A percentile compares a stretch with the other conserved stretches of the same genome.
Evolutionary conservation across 352 stramenopile species (phyloP).

Genomic region (Pythium scleroteichum): DNA sequence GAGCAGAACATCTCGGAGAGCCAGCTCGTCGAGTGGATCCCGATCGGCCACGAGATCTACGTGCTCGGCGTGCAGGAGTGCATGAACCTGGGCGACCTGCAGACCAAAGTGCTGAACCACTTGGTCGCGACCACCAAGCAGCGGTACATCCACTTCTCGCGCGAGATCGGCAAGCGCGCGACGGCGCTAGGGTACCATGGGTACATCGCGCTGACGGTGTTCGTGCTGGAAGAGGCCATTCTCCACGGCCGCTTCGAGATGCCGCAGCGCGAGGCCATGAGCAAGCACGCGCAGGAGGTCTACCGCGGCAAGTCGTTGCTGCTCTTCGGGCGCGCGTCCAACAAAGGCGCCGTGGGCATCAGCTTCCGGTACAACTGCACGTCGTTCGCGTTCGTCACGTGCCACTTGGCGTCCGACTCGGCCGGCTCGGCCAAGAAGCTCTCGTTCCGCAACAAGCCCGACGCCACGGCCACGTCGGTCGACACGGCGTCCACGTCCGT

Average conservation of each 20-base stretch:
- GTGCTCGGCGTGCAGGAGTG: conserved; percentile 92
- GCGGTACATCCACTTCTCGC: conserved; percentile 76
- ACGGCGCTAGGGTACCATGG: conserved; percentile 85
- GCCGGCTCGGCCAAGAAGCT: conserved; percentile 40
- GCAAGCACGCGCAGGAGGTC: conserved; percentile 69
- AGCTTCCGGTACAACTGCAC: conserved; percentile 59
- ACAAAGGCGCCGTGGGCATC: conserved; percentile 72
- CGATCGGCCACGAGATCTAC: conserved; percentile 84
- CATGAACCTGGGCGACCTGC: conserved; percentile 77
- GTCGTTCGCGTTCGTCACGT: conserved; percentile 72
- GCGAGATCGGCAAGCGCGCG: conserved; percentile 79
- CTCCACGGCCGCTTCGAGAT: conserved; percentile 67
- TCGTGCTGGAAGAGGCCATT: conserved; percentile 70
- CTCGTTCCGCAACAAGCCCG: conserved; percentile 24
- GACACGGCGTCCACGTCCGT: not conserved
- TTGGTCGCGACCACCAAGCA: conserved; percentile 48
- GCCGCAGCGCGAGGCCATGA: conserved; percentile 49
- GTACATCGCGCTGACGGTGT: conserved; percentile 86
- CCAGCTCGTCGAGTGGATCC: conserved; percentile 83
- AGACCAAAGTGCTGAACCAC: conserved; percentile 65
- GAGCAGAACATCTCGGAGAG: conserved; percentile 63
- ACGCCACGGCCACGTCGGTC: not conserved
- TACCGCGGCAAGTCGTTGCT: conserved; percentile 78
- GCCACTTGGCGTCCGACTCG: conserved; percentile 87
- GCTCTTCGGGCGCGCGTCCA: conserved; percentile 68